phyloP scores from a whole-genome alignment of 176 grass and related monocot species.

The Triticum timopheevii region DNA sequence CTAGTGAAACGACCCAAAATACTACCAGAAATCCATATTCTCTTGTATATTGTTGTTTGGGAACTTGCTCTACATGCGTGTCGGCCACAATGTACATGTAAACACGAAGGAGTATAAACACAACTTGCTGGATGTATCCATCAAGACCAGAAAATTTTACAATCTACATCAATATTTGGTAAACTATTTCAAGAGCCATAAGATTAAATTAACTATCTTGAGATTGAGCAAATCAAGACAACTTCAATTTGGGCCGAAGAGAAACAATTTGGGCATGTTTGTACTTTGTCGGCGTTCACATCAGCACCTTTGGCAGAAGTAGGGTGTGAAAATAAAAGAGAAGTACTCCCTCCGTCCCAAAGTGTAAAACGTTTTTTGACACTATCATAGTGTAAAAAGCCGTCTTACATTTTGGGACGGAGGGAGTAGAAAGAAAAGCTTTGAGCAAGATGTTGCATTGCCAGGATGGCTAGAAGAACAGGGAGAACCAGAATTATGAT shows the following conservation, averaged over 20 bases:
- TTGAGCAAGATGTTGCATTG: constrained; percentile 40
- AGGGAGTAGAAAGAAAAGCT: constrained; percentile 32
- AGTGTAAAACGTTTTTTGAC: no score
- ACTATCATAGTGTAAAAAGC: no score
- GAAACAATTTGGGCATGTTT: constrained; percentile 20
- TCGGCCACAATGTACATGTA: background rate
- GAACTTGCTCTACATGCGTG: background rate
- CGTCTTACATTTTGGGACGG: no score
- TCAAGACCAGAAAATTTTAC: background rate
- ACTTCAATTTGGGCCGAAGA: no score
- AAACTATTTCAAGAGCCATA: no score
- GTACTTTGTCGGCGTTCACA: constrained; percentile 47
- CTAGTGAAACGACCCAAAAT: rapidly evolving
- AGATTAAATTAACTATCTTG: background rate
- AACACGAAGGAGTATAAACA: no score
- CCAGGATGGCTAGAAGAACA: constrained; percentile 10
- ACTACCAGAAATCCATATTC: background rate
- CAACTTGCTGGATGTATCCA: background rate
- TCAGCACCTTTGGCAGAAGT: constrained; percentile 46
- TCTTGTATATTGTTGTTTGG: background rate
- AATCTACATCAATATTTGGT: background rate
- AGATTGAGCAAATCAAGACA: background rate
- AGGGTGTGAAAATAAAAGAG: constrained; percentile 38
- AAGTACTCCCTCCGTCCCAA: no score
- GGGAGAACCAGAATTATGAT: constrained; percentile 34